Evolutionary conservation across 73 alveolate genomes (phyloP).

Genomic region (Breviolum minutum): DNA sequence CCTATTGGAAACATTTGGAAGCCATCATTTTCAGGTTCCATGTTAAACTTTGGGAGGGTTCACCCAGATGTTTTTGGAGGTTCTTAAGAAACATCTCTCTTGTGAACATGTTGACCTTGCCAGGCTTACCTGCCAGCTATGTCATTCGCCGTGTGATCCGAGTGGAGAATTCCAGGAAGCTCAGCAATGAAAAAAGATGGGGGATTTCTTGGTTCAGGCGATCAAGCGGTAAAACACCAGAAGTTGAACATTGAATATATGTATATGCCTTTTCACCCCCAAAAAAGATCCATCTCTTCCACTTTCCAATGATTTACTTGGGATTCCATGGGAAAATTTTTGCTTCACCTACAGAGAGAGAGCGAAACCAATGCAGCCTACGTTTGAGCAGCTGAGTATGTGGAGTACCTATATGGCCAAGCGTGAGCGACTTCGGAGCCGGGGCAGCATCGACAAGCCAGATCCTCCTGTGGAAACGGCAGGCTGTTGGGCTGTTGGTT

Average conservation of each 20-base stretch:
- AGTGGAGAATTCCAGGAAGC: conserved; percentile 69
- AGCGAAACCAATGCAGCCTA: no score
- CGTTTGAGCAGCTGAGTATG: conserved; percentile 55
- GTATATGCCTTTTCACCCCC: no score
- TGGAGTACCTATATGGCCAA: conserved; percentile 51
- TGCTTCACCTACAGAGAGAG: no score
- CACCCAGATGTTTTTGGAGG: no score
- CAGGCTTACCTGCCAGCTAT: conserved; percentile 82
- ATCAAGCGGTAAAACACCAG: background rate
- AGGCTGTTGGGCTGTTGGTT: background rate
- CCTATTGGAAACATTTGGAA: no score
- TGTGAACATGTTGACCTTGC: no score
- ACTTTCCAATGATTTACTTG: background rate
- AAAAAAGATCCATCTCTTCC: background rate
- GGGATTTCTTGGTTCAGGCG: background rate
- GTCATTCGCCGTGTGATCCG: conserved; percentile 88
- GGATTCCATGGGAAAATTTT: no score
- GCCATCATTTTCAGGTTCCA: no score
- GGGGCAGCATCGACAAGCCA: background rate
- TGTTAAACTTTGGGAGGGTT: no score
- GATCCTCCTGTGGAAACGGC: conserved; percentile 71
- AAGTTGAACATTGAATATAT: background rate
- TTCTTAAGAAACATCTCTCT: no score
- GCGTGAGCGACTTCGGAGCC: conserved; percentile 40
- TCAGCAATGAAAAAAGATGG: no score